Conservation (phyloP, 2,329 filamentous ascomycete species). For the Hymenotorrendiella dingleyae region DNA sequence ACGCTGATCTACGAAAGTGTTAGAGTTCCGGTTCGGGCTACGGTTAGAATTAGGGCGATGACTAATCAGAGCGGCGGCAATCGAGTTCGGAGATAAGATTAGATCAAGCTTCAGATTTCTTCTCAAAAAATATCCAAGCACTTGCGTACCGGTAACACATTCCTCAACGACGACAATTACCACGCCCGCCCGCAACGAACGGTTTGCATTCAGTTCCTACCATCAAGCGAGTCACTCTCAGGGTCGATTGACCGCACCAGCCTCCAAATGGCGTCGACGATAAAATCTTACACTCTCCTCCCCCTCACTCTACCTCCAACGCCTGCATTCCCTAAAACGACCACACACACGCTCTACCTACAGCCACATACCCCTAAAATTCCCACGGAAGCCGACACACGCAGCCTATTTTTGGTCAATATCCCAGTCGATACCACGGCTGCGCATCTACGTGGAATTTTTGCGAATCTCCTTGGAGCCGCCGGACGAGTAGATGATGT, state of each 20-base stretch:
- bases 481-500: conserved; percentile 74
- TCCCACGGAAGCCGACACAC: conserved; percentile 64
- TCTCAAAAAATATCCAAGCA: conserved; percentile 14
- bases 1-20: too few species aligned
- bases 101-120: conserved; percentile 7
- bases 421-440: conserved; percentile 79
- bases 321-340: conserved; percentile 53
- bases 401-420: conserved; percentile 88
- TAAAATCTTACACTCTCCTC: conserved; percentile 27
- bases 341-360: conserved; percentile 80
- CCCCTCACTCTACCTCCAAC: conserved; percentile 31
- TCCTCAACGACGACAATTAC: too few species aligned
- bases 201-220: too few species aligned
- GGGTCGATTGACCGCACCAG: neutral
- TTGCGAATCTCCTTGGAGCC: conserved; percentile 67
- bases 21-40: too few species aligned
- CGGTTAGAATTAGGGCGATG: too few species aligned
- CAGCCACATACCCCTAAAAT: conserved; percentile 77
- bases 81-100: conserved; percentile 29
- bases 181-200: too few species aligned
- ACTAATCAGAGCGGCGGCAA: too few species aligned
- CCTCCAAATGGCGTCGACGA: conserved; percentile 17
- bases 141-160: too few species aligned
- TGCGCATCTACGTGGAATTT: conserved; percentile 67
- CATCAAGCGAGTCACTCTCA: too few species aligned